A percentile compares a stretch with the other conserved stretches of the same genome.
Conservation (phyloP, 2,329 filamentous ascomycete species). For the Ascochyta pisi region DNA sequence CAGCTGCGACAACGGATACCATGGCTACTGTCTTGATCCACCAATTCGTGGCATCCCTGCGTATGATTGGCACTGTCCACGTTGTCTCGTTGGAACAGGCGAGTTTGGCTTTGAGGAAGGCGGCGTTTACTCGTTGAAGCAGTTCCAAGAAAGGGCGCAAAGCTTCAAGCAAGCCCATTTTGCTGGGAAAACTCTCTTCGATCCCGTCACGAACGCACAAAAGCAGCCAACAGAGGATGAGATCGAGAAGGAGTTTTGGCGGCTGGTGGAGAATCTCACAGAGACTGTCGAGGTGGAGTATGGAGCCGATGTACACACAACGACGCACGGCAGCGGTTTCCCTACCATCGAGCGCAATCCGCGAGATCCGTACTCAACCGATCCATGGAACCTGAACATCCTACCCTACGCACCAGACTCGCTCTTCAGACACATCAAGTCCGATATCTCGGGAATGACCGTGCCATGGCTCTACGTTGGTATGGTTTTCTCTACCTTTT, state of each 20-base stretch:
- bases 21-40: constrained; percentile 87
- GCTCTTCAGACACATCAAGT: constrained; percentile 95
- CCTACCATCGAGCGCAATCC: constrained; percentile 93
- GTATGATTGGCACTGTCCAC: constrained; percentile 92
- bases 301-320: constrained; percentile 96
- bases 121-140: constrained; percentile 89
- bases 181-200: constrained; percentile 85
- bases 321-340: constrained; percentile 96
- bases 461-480: constrained; percentile 99
- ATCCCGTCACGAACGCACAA: constrained; percentile 80
- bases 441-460: constrained; percentile 98
- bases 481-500: constrained; percentile 99
- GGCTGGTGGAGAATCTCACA: constrained; percentile 88
- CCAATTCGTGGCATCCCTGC: constrained; percentile 79
- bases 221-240: constrained; percentile 90
- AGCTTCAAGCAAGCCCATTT: constrained; percentile 97
- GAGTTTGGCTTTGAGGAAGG: constrained; percentile 98
- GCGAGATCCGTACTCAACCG: constrained; percentile 81
- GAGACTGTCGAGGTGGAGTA: constrained; percentile 98
- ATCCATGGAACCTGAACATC: constrained; percentile 96
- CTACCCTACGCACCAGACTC: constrained; percentile 90
- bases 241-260: constrained; percentile 96
- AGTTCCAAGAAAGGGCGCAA: constrained; percentile 95
- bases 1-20: constrained; percentile 88
- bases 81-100: constrained; percentile 93